Evolutionary conservation across 495 filamentous ascomycete species (phyloP), one percentile per base, ranked within the genome.

Genomic region (Tuber calosporum): DNA sequence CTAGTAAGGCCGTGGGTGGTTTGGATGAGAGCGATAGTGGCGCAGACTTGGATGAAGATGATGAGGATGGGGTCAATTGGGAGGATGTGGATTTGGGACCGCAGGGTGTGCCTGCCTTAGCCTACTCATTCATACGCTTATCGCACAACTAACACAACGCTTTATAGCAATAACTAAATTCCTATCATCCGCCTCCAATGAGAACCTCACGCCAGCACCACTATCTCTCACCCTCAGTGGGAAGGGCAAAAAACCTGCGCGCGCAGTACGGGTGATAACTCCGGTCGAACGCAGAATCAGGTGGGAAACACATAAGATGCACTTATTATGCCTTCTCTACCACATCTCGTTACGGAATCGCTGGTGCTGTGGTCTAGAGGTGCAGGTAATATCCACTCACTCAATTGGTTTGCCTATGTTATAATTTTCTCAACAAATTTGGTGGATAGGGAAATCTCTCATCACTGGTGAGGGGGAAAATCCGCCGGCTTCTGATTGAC

Each of bases 321-420:
- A 99, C 84, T 67, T 98, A 3, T 85, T 96, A 42, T 96, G 93
- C 78, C 85, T 97, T 1, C 81, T 98, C 41, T 85, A 85, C 5
- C 92, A 97, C 82, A 87, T 90, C 30, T 86, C 90, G 75, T 82
- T 87, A 37, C 87, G 93, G 58, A 98, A 97, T 80, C 82, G 84
- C 70, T 98, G 94, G 94, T 98, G 94, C 81, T 97, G 97, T 82
- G 89, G 95, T 81, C 75, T 84, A 20, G 81, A 84, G 74, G 84
- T 90, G 48, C 90, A 95, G 83, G 86, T 87, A 77, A 58, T 81
- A 62, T 76, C 39, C 71, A 40, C 66, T 40, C 42, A 43, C 8
- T 26, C 42, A 15, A 38, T 69, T 62, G 53, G 11, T 22, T 41
- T 48, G 48, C 22, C 48, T 34, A 67, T 75, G 30, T 20, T 62